Conservation (phyloP, 192 early-diverging fungal species). For the Coemansia guatemalensis region DNA sequence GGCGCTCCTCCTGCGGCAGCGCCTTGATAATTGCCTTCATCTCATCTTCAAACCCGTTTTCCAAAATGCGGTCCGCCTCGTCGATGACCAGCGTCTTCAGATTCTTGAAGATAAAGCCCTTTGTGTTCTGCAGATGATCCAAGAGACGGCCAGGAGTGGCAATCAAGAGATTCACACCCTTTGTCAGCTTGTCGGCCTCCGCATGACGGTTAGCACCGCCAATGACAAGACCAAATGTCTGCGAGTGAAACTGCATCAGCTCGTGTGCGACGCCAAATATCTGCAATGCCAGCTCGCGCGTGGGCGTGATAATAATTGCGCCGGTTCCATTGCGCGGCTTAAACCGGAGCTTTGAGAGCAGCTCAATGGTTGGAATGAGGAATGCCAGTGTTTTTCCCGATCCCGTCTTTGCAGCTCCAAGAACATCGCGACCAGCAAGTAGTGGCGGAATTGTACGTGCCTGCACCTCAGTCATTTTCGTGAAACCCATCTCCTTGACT, state of each 20-base stretch:
- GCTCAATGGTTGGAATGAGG: constrained; percentile 90
- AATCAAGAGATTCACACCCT: constrained; percentile 95
- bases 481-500: constrained; percentile 90
- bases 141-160: constrained; percentile 96
- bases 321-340: constrained; percentile 98
- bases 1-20: constrained; percentile 83
- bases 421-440: constrained; percentile 94
- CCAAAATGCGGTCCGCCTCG: constrained; percentile 98
- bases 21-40: constrained; percentile 97
- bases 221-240: constrained; percentile 98
- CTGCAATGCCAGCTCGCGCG: constrained; percentile 97
- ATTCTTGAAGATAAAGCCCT: constrained; percentile 93
- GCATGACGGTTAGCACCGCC: constrained; percentile 96
- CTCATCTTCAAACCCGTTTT: constrained; percentile 98
- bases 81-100: constrained; percentile 92
- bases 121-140: constrained; percentile 98
- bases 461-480: constrained; percentile 95
- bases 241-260: constrained; percentile 88
- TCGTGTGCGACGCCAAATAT: constrained; percentile 99
- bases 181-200: constrained; percentile 92
- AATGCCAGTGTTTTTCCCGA: constrained; percentile 97
- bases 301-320: constrained; percentile 93
- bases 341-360: constrained; percentile 87
- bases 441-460: constrained; percentile 92
- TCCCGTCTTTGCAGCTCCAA: constrained; percentile 98